Conservation (phyloP, 2,329 filamentous ascomycete genomes). For the Apiospora rasikravindrae region DNA sequence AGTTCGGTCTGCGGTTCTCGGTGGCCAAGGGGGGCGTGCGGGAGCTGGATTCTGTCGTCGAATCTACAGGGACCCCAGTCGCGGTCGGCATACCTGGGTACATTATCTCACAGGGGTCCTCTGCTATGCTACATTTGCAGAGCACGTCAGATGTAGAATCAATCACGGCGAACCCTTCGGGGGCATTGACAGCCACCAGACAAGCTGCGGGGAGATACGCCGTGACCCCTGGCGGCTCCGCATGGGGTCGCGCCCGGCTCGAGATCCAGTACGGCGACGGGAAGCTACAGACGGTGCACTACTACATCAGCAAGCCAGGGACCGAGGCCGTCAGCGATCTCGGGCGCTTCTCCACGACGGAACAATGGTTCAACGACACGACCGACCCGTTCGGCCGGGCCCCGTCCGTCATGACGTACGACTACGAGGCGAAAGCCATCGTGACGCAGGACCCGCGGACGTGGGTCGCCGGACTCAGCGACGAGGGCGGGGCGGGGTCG, state of each 20-base stretch:
- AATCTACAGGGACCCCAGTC: constrained; percentile 49
- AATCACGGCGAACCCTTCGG: constrained; percentile 45
- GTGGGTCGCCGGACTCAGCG: constrained; percentile 65
- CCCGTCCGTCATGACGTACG: constrained; percentile 62
- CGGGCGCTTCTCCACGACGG: constrained; percentile 58
- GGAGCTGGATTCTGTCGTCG: constrained; percentile 53
- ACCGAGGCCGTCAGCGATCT: constrained; percentile 51
- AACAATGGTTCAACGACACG: constrained; percentile 56
- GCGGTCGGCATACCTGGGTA: constrained; percentile 61
- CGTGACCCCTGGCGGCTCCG: constrained; percentile 46
- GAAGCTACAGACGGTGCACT: constrained; percentile 59
- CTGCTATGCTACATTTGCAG: constrained; percentile 52
- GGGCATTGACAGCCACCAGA: constrained; percentile 42
- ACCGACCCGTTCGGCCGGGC: constrained; percentile 59
- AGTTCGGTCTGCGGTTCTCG: constrained; percentile 58
- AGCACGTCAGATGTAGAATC: constrained; percentile 45
- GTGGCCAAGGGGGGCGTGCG: constrained; percentile 49
- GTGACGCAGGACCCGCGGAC: constrained; percentile 55
- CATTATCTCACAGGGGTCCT: constrained; percentile 53
- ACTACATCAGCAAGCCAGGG: constrained; percentile 56
- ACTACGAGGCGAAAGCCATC: constrained; percentile 50
- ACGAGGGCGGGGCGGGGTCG: constrained; percentile 63
- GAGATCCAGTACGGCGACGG: constrained; percentile 54
- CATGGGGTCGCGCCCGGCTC: constrained; percentile 56
- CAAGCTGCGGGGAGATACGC: constrained; percentile 42